Conservation (phyloP, 148 eudicot genomes). For the Arbutus unedo region DNA sequence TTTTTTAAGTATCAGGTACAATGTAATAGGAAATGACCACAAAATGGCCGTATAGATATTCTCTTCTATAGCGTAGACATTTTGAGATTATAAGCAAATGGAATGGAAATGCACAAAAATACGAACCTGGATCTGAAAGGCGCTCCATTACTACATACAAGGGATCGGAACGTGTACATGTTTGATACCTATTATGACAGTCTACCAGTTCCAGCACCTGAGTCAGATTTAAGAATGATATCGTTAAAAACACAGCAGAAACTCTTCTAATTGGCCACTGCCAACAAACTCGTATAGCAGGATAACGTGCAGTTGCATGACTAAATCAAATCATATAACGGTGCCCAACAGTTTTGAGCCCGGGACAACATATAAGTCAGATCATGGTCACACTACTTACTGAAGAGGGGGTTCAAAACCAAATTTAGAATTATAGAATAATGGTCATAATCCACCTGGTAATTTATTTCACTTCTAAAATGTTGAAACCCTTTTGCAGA, state of each 20-base stretch:
- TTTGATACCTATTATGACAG: slow-evolving; percentile 26
- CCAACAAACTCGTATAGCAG: not conserved
- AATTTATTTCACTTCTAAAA: not conserved
- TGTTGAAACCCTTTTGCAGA: not conserved
- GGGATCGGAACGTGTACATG: slow-evolving; percentile 45
- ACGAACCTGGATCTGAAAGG: slow-evolving; percentile 47
- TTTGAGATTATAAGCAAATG: not conserved
- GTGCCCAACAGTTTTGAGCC: not conserved
- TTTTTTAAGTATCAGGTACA: not conserved
- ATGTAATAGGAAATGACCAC: too few relatives aligned
- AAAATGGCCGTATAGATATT: too few relatives aligned
- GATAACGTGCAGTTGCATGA: not conserved
- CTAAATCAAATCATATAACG: not conserved
- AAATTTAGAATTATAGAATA: not conserved
- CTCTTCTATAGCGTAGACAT: too few relatives aligned
- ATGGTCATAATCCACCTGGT: not conserved
- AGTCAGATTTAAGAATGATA: not conserved
- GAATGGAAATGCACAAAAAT: not conserved
- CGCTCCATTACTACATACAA: slow-evolving; percentile 41
- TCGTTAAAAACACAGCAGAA: not conserved
- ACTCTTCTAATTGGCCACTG: not conserved
- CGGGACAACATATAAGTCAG: not conserved
- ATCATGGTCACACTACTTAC: not conserved
- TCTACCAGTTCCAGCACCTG: slow-evolving; percentile 38
- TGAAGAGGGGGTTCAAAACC: not conserved